phyloP scores from a whole-genome alignment of 208 protist species.

The Kentomonas sorsogonicus region DNA sequence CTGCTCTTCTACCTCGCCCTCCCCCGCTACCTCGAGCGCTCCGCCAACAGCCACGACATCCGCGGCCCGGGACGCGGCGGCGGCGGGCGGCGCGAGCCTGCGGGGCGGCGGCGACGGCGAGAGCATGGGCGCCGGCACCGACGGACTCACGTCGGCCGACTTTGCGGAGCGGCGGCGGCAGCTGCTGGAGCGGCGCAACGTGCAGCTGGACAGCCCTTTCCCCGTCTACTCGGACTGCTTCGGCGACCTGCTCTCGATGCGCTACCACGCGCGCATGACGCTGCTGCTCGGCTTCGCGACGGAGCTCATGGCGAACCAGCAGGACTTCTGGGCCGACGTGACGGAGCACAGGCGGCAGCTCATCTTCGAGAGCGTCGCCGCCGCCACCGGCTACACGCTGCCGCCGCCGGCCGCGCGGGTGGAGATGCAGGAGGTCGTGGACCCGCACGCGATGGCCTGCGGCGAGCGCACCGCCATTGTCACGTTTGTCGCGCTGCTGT shows the following conservation, averaged over 20 bases:
- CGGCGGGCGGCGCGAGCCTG: background rate
- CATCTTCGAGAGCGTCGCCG: slow-evolving; percentile 20
- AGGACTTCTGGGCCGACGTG: slow-evolving; percentile 24
- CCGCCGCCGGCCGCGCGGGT: slow-evolving; percentile 33
- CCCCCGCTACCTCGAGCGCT: slow-evolving; percentile 68
- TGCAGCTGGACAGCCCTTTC: slow-evolving; percentile 83
- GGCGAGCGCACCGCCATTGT: slow-evolving; percentile 57
- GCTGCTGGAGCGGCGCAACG: slow-evolving; percentile 64
- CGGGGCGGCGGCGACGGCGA: slow-evolving; percentile 4
- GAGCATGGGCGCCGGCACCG: no score
- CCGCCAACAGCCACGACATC: slow-evolving; percentile 21
- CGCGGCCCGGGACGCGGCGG: slow-evolving; percentile 8
- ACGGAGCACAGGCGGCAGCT: slow-evolving; percentile 16
- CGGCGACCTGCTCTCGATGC: slow-evolving; percentile 59
- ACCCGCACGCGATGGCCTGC: slow-evolving; percentile 62
- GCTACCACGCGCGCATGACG: slow-evolving; percentile 58
- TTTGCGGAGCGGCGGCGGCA: slow-evolving; percentile 52
- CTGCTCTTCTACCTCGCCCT: slow-evolving; percentile 86
- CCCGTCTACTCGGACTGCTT: slow-evolving; percentile 86
- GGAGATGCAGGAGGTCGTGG: slow-evolving; percentile 66
- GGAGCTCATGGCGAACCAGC: slow-evolving; percentile 54
- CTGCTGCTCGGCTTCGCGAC: slow-evolving; percentile 81
- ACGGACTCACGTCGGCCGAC: no score
- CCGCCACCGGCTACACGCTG: slow-evolving; percentile 15
- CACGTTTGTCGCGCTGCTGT: slow-evolving; percentile 80